Conservation (phyloP, 2,329 filamentous ascomycete species). For the Juglanconis juglandina region DNA sequence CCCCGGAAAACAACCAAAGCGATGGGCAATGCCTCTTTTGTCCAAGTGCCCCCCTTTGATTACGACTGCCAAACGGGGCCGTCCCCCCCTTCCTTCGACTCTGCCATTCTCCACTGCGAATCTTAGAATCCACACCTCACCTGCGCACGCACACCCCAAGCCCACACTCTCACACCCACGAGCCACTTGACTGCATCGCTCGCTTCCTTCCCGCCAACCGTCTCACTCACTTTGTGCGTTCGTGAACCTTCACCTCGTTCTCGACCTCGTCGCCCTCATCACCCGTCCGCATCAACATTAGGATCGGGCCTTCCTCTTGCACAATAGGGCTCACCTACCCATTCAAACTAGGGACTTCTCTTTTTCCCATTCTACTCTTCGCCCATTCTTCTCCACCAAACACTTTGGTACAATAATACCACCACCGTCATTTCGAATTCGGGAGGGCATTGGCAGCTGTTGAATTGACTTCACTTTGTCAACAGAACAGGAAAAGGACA, state of each 20-base stretch:
- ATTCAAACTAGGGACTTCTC: background rate
- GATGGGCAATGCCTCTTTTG: background rate
- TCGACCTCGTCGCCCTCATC: background rate
- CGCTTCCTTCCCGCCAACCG: background rate
- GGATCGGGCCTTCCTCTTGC: background rate
- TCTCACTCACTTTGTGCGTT: background rate
- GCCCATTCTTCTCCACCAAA: background rate
- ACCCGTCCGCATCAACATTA: background rate
- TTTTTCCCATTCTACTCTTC: background rate
- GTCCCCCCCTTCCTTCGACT: slow-evolving; percentile 9
- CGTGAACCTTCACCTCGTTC: background rate
- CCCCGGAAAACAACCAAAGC: background rate
- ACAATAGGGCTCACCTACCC: background rate
- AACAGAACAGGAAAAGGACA: background rate
- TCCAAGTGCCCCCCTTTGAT: slow-evolving; percentile 16
- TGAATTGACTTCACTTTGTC: slow-evolving; percentile 18
- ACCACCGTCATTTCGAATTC: slow-evolving; percentile 12
- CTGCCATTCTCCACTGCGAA: slow-evolving; percentile 5
- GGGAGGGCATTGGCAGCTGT: background rate
- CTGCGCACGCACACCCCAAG: background rate
- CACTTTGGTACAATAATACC: slow-evolving; percentile 12
- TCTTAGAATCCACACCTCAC: slow-evolving; percentile 3
- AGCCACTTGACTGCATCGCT: background rate
- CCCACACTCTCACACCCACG: background rate
- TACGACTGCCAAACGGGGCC: slow-evolving; percentile 16